Percentiles rank a stretch among this genome's conserved stretches.
These are phyloP conservation scores for Coniochaeta sp. DNA, from an alignment of 2,329 filamentous ascomycete genomes.

Conservation along the genomic window DNA sequence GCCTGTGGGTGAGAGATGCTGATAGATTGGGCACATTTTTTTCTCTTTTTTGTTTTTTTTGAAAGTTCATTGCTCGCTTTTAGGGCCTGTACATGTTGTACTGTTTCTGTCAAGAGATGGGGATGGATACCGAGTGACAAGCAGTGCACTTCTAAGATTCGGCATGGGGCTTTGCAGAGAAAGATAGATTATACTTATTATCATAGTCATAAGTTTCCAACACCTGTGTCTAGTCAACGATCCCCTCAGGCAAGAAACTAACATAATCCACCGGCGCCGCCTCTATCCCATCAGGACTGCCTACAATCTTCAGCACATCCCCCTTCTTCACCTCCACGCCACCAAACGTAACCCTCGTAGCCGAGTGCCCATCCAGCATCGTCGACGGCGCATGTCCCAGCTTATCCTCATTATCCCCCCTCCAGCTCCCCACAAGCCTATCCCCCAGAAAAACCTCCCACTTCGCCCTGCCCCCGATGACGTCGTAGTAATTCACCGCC, in stretches of 20 bases:
- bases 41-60: too few species aligned
- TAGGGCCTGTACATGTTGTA: too few species aligned
- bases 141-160: too few species aligned
- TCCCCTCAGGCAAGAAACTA: conserved; percentile 49
- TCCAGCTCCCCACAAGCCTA: conserved; percentile 47
- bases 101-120: too few species aligned
- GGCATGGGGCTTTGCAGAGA: too few species aligned
- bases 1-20: too few species aligned
- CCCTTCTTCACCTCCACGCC: conserved; percentile 42
- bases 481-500: conserved; percentile 60
- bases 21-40: too few species aligned
- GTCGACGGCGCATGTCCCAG: conserved; percentile 52
- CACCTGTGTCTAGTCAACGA: too few species aligned
- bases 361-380: conserved; percentile 59
- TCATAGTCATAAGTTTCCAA: too few species aligned
- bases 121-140: too few species aligned
- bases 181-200: too few species aligned
- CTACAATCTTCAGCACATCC: conserved; percentile 46
- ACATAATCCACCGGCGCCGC: conserved; percentile 63
- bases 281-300: conserved; percentile 52
- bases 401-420: conserved; percentile 50
- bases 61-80: too few species aligned
- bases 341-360: conserved; percentile 53
- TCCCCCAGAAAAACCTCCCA: conserved; percentile 51
- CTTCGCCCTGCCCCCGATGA: conserved; percentile 48